Percentiles rank a stretch among this genome's conserved stretches.
These are phyloP conservation scores for Fusarium sp. DNA, from an alignment of 2,329 filamentous ascomycete genomes.

Conservation along the genomic window DNA sequence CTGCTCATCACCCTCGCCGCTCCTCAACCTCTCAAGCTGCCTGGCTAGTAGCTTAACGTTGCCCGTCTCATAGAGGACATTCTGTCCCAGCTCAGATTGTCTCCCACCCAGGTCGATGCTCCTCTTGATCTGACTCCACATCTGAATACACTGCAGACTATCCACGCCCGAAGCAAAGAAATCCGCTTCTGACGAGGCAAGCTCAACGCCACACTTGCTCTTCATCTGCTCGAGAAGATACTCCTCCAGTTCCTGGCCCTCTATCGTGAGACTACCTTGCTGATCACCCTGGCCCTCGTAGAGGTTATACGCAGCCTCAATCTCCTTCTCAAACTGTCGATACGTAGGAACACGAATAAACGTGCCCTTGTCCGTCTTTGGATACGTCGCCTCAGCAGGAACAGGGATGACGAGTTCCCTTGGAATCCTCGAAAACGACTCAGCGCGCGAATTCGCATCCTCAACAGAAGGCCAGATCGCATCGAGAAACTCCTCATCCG, in stretches of 20 bases:
- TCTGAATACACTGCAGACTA: conserved; percentile 65
- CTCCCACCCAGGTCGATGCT: conserved; percentile 59
- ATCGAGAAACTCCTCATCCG: conserved; percentile 57
- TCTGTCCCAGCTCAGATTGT: conserved; percentile 56
- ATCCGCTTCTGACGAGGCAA: conserved; percentile 49
- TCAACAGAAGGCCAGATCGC: conserved; percentile 60
- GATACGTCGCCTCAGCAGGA: conserved; percentile 54
- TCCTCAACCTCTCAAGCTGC: conserved; percentile 39
- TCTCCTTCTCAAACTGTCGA: conserved; percentile 53
- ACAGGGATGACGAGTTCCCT: conserved; percentile 62
- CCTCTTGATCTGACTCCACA: conserved; percentile 61
- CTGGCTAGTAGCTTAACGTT: conserved; percentile 30
- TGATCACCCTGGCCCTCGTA: conserved; percentile 26
- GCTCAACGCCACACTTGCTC: conserved; percentile 46
- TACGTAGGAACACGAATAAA: conserved; percentile 63
- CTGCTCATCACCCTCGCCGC: conserved; percentile 18
- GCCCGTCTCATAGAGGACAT: conserved; percentile 66
- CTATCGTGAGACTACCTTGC: neutral
- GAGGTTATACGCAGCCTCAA: conserved; percentile 52
- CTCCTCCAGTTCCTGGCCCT: conserved; percentile 41
- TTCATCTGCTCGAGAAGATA: conserved; percentile 40
- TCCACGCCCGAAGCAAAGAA: conserved; percentile 68
- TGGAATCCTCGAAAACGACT: conserved; percentile 62
- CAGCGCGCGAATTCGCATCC: conserved; percentile 58
- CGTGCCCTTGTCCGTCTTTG: conserved; percentile 63